These are phyloP conservation scores for Kurtzmaniella cleridarum DNA, from an alignment of 805 yeast genomes.

Conservation along the genomic window DNA sequence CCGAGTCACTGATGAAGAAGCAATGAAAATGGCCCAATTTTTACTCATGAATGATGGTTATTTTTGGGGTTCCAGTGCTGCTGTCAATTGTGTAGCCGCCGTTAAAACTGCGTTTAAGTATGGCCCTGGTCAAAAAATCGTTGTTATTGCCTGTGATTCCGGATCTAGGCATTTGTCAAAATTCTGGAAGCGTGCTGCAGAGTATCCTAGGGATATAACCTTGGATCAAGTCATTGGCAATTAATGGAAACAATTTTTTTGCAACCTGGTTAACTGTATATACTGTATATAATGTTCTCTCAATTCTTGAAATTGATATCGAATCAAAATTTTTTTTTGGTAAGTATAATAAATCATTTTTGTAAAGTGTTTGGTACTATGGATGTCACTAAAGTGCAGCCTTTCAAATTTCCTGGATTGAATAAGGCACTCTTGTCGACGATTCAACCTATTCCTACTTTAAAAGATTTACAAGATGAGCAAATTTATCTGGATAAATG, in stretches of 20 bases:
- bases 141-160: slow-evolving; percentile 86
- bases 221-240: slow-evolving; percentile 21
- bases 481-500: no score
- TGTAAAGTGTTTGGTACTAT: no score
- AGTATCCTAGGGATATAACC: slow-evolving; percentile 28
- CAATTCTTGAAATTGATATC: no score
- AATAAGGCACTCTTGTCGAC: no score
- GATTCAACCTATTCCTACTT: no score
- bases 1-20: slow-evolving; percentile 74
- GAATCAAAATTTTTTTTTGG: no score
- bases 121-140: slow-evolving; percentile 61
- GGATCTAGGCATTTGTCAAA: slow-evolving; percentile 88
- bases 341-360: no score
- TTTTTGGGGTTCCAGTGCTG: slow-evolving; percentile 91
- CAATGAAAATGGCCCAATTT: slow-evolving; percentile 82
- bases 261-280: no score
- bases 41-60: slow-evolving; percentile 80
- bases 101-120: slow-evolving; percentile 42
- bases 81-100: slow-evolving; percentile 90
- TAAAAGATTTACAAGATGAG: no score
- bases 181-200: slow-evolving; percentile 75
- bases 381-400: no score
- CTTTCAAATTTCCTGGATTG: no score
- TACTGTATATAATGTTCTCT: no score
- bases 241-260: background rate